These are phyloP conservation scores for Tarenaya hassleriana DNA, from an alignment of 345 rosid genomes.

Conservation along the genomic window DNA sequence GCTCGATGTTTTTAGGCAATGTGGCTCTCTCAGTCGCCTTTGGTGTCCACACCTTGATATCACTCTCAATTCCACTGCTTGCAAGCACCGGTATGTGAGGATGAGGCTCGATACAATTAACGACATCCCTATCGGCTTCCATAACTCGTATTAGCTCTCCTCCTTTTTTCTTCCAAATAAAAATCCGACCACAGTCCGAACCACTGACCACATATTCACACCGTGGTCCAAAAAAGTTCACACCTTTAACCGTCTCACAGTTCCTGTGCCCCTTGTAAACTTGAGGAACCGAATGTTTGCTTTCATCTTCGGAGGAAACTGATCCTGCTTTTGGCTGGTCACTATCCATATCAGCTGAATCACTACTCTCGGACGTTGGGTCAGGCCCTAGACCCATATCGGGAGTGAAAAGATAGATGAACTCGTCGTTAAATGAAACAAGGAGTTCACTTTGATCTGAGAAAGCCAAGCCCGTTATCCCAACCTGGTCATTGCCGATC, in stretches of 20 bases:
- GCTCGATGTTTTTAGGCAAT: conserved; percentile 41
- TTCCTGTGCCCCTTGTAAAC: conserved; percentile 71
- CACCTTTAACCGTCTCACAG: conserved; percentile 70
- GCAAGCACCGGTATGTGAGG: conserved; percentile 60
- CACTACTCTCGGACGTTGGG: conserved; percentile 30
- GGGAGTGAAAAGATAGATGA: conserved; percentile 62
- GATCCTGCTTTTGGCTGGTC: conserved; percentile 18
- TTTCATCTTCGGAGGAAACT: conserved; percentile 3
- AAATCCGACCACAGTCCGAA: conserved; percentile 84
- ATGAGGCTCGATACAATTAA: conserved; percentile 82
- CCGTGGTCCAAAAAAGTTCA: conserved; percentile 74
- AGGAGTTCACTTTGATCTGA: conserved; percentile 88
- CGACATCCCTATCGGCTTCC: conserved; percentile 67
- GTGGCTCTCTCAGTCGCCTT: conserved; percentile 52
- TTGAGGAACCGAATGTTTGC: conserved; percentile 33
- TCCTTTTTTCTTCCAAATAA: conserved; percentile 83
- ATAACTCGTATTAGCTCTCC: conserved; percentile 80
- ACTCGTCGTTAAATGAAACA: conserved; percentile 63
- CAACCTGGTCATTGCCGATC: conserved; percentile 45
- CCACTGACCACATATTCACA: conserved; percentile 93
- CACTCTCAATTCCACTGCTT: conserved; percentile 75
- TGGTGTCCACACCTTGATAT: conserved; percentile 85
- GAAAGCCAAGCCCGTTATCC: conserved; percentile 82
- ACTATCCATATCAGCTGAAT: conserved; percentile 25
- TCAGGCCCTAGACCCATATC: conserved; percentile 71